Conservation (phyloP, 495 filamentous ascomycete genomes). For the Penicillium arizonense region DNA sequence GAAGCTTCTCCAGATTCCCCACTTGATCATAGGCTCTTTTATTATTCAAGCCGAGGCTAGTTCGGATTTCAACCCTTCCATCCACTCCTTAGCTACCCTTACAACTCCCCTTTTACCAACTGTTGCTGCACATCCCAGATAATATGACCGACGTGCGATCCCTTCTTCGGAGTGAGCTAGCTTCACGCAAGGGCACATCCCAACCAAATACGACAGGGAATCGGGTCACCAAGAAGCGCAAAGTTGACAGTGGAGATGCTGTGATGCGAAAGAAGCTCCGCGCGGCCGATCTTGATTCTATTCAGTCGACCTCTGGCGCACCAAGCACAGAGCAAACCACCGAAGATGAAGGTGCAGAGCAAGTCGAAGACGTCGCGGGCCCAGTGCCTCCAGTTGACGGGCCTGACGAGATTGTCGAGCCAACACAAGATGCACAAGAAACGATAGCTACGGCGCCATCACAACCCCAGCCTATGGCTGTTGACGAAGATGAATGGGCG, state of each 20-base stretch:
- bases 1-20: conserved; percentile 33
- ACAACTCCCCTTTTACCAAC: background rate
- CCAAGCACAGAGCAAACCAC: conserved; percentile 21
- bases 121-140: background rate
- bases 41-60: conserved; percentile 13
- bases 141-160: conserved; percentile 82
- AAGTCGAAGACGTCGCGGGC: conserved; percentile 28
- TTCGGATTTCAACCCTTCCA: conserved; percentile 4
- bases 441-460: conserved; percentile 12
- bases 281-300: conserved; percentile 27
- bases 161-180: conserved; percentile 78
- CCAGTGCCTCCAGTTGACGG: conserved; percentile 23
- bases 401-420: conserved; percentile 11
- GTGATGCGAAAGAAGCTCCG: conserved; percentile 49
- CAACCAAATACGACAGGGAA: conserved; percentile 37
- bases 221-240: conserved; percentile 56
- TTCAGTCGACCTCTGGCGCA: conserved; percentile 22
- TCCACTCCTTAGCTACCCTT: background rate
- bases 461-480: conserved; percentile 18
- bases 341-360: conserved; percentile 27
- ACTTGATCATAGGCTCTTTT: conserved; percentile 12
- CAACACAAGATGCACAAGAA: conserved; percentile 13
- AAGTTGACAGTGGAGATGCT: conserved; percentile 49
- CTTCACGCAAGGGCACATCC: conserved; percentile 64
- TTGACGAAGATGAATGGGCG: conserved; percentile 87